phyloP scores from a whole-genome alignment of 352 stramenopile genomes.

The Phytophthora boehmeriae region DNA sequence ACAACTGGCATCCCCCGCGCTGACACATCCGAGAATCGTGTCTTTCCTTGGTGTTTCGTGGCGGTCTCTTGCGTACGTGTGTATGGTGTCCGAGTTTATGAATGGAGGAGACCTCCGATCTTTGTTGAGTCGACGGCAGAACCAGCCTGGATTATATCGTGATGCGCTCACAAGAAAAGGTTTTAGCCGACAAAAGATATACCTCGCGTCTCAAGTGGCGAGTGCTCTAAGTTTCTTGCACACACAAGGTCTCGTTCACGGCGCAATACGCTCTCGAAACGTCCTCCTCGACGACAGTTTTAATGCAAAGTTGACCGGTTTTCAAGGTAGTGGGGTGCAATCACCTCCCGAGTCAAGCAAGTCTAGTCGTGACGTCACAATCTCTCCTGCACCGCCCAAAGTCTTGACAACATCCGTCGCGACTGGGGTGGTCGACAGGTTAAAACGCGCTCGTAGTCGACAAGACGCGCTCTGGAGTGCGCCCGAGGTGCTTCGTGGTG shows the following conservation, averaged over 20 bases:
- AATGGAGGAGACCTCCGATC: conserved; percentile 50
- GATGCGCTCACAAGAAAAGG: conserved; percentile 23
- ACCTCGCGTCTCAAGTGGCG: conserved; percentile 49
- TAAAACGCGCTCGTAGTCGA: conserved; percentile 19
- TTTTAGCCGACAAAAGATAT: conserved; percentile 50
- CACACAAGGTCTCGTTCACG: conserved; percentile 42
- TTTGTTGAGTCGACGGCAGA: conserved; percentile 40
- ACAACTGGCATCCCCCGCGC: conserved; percentile 38
- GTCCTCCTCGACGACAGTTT: conserved; percentile 35
- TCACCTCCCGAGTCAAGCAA: conserved; percentile 10
- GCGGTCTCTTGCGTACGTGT: conserved; percentile 52
- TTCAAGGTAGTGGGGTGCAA: conserved; percentile 24
- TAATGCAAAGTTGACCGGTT: conserved; percentile 62
- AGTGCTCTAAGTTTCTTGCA: conserved; percentile 60
- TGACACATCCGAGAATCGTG: conserved; percentile 54
- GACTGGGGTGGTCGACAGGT: conserved; percentile 21
- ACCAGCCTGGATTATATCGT: conserved; percentile 16
- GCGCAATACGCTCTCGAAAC: conserved; percentile 37
- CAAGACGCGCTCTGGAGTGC: conserved; percentile 38
- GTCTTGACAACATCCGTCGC: conserved; percentile 22
- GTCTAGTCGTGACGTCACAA: conserved; percentile 14
- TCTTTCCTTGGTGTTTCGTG: conserved; percentile 58
- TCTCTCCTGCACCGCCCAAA: conserved; percentile 6
- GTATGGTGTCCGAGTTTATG: conserved; percentile 65
- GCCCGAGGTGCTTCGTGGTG: conserved; percentile 56